These are phyloP conservation scores for Rhodotorula sp. DNA, from an alignment of 1,284 basidiomycete genomes.

Conservation along the genomic window DNA sequence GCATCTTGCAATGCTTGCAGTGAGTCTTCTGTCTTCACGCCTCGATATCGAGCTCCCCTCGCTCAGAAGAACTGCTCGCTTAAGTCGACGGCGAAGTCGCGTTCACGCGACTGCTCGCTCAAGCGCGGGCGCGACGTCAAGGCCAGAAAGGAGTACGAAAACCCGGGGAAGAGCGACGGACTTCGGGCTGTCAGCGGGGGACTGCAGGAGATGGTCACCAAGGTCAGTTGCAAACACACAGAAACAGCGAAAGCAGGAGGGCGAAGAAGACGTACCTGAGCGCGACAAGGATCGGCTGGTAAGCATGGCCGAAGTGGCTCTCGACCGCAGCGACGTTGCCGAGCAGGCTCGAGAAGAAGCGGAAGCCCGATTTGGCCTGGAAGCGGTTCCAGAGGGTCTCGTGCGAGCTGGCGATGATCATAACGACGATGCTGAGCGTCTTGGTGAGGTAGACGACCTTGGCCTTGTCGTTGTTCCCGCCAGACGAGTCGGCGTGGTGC, in stretches of 20 bases:
- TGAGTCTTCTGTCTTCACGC: no score
- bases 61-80: no score
- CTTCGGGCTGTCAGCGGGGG: conserved; percentile 95
- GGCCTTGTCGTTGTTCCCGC: conserved; percentile 83
- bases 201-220: conserved; percentile 53
- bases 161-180: conserved; percentile 94
- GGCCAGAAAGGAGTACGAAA: conserved; percentile 97
- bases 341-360: conserved; percentile 95
- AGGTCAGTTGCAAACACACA: neutral
- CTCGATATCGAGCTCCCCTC: no score
- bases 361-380: conserved; percentile 97
- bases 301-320: conserved; percentile 72
- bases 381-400: conserved; percentile 88
- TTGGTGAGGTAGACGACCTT: conserved; percentile 97
- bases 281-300: conserved; percentile 82
- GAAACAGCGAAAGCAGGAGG: no score
- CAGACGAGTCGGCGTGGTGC: conserved; percentile 88
- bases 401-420: conserved; percentile 90
- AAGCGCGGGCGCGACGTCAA: conserved; percentile 93
- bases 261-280: no score
- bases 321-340: conserved; percentile 87
- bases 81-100: conserved; percentile 94
- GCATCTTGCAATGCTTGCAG: neutral
- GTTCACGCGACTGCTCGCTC: conserved; percentile 78
- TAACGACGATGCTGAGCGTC: conserved; percentile 69